Conservation (phyloP, 1,284 basidiomycete genomes). For the Irpex sp. region DNA sequence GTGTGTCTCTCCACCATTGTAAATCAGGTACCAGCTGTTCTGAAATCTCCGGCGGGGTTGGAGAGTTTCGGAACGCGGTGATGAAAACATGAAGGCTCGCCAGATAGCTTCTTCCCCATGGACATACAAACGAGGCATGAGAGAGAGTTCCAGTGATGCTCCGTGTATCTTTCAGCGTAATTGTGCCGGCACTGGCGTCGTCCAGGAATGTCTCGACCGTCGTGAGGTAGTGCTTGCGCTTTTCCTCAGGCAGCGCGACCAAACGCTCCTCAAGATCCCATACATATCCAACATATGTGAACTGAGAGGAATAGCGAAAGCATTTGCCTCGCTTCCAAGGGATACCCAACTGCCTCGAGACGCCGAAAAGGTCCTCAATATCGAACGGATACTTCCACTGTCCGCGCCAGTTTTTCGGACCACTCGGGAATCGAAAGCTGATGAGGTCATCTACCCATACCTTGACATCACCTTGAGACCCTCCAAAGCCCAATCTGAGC, state of each 20-base stretch:
- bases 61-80: too few species aligned
- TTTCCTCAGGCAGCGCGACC: slow-evolving; percentile 5
- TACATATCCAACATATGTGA: slow-evolving; percentile 14
- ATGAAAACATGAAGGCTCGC: too few species aligned
- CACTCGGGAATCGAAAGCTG: not conserved
- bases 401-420: slow-evolving; percentile 14
- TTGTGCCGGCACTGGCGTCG: slow-evolving; percentile 19
- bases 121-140: slow-evolving; percentile 30
- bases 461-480: not conserved
- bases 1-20: slow-evolving; percentile 28
- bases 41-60: slow-evolving; percentile 8
- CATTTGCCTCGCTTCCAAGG: slow-evolving; percentile 19
- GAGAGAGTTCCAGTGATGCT: slow-evolving; percentile 29
- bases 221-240: slow-evolving; percentile 3
- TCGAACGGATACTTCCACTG: slow-evolving; percentile 15
- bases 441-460: not conserved
- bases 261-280: slow-evolving; percentile 12
- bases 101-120: slow-evolving; percentile 4
- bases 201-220: not conserved
- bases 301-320: slow-evolving; percentile 5
- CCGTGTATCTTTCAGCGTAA: slow-evolving; percentile 19
- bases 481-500: not conserved
- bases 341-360: slow-evolving; percentile 18
- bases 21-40: slow-evolving; percentile 17
- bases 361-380: slow-evolving; percentile 16